Base-by-base conservation (phyloP, 768 basidiomycete species). In the Clavulina sp. region DNA sequence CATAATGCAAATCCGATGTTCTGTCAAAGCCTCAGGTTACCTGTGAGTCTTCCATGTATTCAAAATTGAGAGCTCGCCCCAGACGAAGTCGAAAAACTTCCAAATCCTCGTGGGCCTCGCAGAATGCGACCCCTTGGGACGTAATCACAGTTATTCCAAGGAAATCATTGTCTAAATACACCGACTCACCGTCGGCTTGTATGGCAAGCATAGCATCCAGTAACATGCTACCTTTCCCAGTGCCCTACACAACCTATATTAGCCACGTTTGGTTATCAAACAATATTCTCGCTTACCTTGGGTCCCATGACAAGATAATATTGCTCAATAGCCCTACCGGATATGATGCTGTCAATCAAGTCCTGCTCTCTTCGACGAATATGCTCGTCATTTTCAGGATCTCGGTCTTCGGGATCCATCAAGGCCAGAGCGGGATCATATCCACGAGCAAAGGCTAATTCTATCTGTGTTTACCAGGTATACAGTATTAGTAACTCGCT, bases 21-120 rank as follows among this genome's bases (percentile, higher is more conserved):
- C 48, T 6, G 24, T 16, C 18, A 18, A 16, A 19, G 41, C 32
- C 2, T 76, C 78, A 62, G 16, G 26, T 30, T 26, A 55, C 55
- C 50, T 85, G 83, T 24, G 78, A 80, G 61, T 85, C 83, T 65
- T 85, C 84, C 55, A 82, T 79, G 67, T 73, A 89, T 62, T 93
- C 88, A 59, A 79, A 88, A 58, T 88, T 84, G 38, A 89, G 66
- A 7, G 84, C 79, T 63, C 87, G 87, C 44, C 88, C 88, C 24
- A 93, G 71, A 38, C 86, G 77, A 36, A 89, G 70, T 52, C 81
- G 73, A 67, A 92, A 87, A 30, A 91, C 83, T 62, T 88, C 84
- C 18, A 91, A 69, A 64, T 88, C 84, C 19, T 83, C 83, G 63
- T 88, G 85, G 13, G 81, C 86, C 61, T 85, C 84, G 60, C 78